phyloP scores from a whole-genome alignment of 495 filamentous ascomycete species.

The Coniosporium apollinis region DNA sequence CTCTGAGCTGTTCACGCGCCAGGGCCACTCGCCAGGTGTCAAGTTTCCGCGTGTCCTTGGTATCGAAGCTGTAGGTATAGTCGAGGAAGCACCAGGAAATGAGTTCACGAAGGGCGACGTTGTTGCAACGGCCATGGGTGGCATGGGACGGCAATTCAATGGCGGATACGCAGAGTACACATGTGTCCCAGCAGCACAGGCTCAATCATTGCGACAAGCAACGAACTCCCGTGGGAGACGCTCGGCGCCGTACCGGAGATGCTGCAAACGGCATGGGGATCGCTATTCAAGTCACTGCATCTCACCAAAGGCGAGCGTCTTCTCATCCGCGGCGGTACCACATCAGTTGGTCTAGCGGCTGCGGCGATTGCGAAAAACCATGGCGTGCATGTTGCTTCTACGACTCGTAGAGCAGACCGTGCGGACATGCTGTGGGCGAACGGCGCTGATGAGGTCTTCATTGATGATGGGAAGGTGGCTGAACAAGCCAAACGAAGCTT shows the following conservation, averaged over 20 bases:
- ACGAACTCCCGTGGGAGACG: conserved; percentile 25
- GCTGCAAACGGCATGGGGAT: conserved; percentile 38
- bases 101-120: conserved; percentile 26
- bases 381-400: conserved; percentile 24
- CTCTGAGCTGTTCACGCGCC: conserved; percentile 38
- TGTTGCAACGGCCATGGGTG: conserved; percentile 37
- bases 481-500: conserved; percentile 24
- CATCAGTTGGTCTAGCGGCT: conserved; percentile 30
- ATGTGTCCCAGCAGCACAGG: conserved; percentile 27
- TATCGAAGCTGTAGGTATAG: conserved; percentile 34
- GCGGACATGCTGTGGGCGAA: conserved; percentile 23
- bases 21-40: conserved; percentile 30
- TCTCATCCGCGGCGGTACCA: conserved; percentile 35
- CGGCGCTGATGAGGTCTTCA: conserved; percentile 26
- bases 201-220: conserved; percentile 23
- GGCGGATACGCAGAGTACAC: conserved; percentile 42
- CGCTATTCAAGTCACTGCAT: conserved; percentile 23
- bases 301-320: conserved; percentile 28
- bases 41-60: conserved; percentile 32
- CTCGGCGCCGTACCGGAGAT: conserved; percentile 38
- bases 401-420: conserved; percentile 24
- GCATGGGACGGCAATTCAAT: conserved; percentile 32
- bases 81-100: conserved; percentile 24
- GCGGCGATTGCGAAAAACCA: conserved; percentile 29
- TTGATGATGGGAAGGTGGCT: conserved; percentile 27